Base-by-base conservation (phyloP, 257 asterid species). In the Catharanthus roseus region DNA sequence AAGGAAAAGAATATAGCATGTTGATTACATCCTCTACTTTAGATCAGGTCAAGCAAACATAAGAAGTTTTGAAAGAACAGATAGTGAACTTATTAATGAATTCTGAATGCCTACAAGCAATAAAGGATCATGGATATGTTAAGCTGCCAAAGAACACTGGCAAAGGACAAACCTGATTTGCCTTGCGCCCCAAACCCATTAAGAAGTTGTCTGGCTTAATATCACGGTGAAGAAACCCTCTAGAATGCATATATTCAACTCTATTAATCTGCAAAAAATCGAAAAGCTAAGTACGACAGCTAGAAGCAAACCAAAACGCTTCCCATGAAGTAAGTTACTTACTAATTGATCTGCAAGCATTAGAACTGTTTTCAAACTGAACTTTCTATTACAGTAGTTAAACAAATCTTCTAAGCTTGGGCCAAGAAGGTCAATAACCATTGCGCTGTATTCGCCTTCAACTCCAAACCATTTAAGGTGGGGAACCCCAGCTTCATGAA, bases 331-430 rank as follows among this genome's bases (percentile, higher is more conserved):
- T 65, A 70, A n/a, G 70, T 62, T 60, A 81, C 89, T 84, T 84
- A 93, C 98, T 62, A 93, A 77, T 73, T 91, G 97, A 87, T 89
- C 98, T 31, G 98, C 98, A 34, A 93, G 92, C 97, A 91, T 91
- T 61, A 91, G 81, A 78, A 88, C 96, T 45, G 98, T 87, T 86
- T 93, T 93, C 89, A 93, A 81, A 24, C 90, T 76, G 74, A 91
- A 76, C 79, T 90, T 91, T 77, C 96, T 73, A 75, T 85, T 91
- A 83, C 96, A 91, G 80, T 85, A 91, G 84, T 89, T 89, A 70
- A 89, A 91, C 79, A 91, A 75, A 77, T 91, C 97, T 73, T 91
- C 97, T 74, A 89, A 80, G 77, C 97, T 91, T 26, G 97, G 96
- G 10, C 97, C 97, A 10, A 91, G 90, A 72, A 91, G 95, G 78